A percentile compares a stretch with the other conserved stretches of the same genome.
These are phyloP conservation scores for Diaporthe longicolla DNA, from an alignment of 2,329 filamentous ascomycete species.

Conservation along the genomic window DNA sequence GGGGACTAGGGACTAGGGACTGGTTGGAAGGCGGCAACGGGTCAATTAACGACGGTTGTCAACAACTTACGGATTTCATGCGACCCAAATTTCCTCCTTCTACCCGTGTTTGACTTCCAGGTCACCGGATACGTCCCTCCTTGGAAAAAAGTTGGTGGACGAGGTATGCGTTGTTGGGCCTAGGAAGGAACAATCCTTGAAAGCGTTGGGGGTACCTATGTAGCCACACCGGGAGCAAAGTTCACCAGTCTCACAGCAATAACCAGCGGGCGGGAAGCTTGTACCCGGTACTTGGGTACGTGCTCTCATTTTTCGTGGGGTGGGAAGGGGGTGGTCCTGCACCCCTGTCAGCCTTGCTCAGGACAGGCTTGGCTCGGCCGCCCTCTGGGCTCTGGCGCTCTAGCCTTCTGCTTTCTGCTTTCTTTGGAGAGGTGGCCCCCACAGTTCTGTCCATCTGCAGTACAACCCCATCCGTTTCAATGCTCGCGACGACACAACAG, in stretches of 20 bases:
- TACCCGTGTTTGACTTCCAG: conserved; percentile 31
- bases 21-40: conserved; percentile 12
- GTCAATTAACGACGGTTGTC: conserved; percentile 20
- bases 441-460: conserved; percentile 22
- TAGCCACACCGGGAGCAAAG: conserved; percentile 29
- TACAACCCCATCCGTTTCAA: conserved; percentile 35
- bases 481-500: conserved; percentile 28
- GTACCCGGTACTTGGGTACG: conserved; percentile 17
- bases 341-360: conserved; percentile 30
- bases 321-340: conserved; percentile 8
- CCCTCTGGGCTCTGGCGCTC: neutral
- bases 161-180: conserved; percentile 34
- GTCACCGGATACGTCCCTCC: conserved; percentile 28
- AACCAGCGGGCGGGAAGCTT: neutral
- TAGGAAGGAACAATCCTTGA: conserved; percentile 35
- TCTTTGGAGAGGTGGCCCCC: conserved; percentile 18
- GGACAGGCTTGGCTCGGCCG: conserved; percentile 19
- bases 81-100: conserved; percentile 30
- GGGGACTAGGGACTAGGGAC: no score
- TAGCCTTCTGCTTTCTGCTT: neutral
- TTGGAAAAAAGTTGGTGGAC: conserved; percentile 32
- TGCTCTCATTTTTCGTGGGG: conserved; percentile 1
- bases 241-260: conserved; percentile 34
- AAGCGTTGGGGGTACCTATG: conserved; percentile 29
- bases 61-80: conserved; percentile 34